These are phyloP conservation scores for Yarrowia keelungensis DNA, from an alignment of 805 yeast genomes.

Conservation along the genomic window DNA sequence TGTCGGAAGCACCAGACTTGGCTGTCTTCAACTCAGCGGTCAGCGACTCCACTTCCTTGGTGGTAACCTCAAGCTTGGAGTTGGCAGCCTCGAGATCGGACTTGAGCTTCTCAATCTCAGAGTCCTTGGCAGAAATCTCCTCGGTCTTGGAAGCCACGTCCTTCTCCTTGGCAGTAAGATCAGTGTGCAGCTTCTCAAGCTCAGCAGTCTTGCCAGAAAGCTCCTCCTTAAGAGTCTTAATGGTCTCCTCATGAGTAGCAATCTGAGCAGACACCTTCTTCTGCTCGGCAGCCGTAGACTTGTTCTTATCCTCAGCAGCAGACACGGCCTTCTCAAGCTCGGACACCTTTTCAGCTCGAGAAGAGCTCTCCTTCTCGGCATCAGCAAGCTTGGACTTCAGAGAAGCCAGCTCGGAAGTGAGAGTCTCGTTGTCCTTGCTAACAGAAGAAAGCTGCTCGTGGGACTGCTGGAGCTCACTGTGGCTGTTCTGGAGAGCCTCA, in stretches of 20 bases:
- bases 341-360: constrained; percentile 9
- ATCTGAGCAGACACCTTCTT: constrained; percentile 14
- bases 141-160: constrained; percentile 24
- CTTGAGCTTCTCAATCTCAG: constrained; percentile 53
- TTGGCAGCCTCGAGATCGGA: constrained; percentile 40
- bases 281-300: constrained; percentile 20
- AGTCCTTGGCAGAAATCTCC: constrained; percentile 51
- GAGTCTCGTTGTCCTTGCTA: constrained; percentile 40
- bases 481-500: constrained; percentile 16
- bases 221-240: constrained; percentile 9
- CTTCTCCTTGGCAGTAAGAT: constrained; percentile 3
- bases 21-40: constrained; percentile 8
- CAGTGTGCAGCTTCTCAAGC: neutral
- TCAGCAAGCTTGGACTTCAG: constrained; percentile 45
- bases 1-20: constrained; percentile 39
- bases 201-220: neutral
- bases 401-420: constrained; percentile 41
- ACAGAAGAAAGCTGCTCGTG: constrained; percentile 40
- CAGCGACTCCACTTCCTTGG: constrained; percentile 32
- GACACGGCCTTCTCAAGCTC: constrained; percentile 24
- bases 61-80: constrained; percentile 27
- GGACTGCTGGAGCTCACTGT: neutral
- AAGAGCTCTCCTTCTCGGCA: constrained; percentile 20
- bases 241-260: constrained; percentile 14
- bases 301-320: constrained; percentile 3